phyloP scores from a whole-genome alignment of 2,329 filamentous ascomycete species.

The Aureobasidium sp. region DNA sequence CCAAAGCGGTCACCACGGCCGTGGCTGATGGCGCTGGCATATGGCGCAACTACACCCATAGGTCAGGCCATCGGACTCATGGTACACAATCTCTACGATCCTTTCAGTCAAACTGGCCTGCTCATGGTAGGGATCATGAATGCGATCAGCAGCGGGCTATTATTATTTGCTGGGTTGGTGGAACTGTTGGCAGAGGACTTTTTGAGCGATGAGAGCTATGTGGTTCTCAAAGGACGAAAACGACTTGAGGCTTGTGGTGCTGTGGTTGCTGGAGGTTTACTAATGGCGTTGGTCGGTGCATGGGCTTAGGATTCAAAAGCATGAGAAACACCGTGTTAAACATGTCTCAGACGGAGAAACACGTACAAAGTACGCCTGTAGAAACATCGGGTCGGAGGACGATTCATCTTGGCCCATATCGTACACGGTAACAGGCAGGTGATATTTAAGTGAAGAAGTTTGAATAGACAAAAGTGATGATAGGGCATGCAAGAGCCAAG shows the following conservation, averaged over 20 bases:
- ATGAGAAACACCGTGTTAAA: neutral
- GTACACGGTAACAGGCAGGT: neutral
- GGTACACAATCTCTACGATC: constrained; percentile 46
- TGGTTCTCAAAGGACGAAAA: constrained; percentile 49
- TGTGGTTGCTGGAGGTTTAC: constrained; percentile 51
- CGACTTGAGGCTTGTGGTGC: constrained; percentile 56
- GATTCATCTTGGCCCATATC: neutral
- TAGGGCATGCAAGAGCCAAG: neutral
- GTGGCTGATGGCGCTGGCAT: constrained; percentile 60
- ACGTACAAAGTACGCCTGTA: neutral
- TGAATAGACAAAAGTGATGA: neutral
- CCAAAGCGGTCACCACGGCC: constrained; percentile 65
- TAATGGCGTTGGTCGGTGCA: constrained; percentile 63
- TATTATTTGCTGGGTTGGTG: constrained; percentile 45
- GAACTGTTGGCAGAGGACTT: constrained; percentile 47
- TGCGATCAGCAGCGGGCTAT: constrained; percentile 41
- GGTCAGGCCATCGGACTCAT: constrained; percentile 45
- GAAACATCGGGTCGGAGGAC: neutral
- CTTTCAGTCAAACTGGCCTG: constrained; percentile 40
- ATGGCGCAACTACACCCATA: constrained; percentile 51
- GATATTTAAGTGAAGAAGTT: neutral
- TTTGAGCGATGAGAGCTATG: constrained; percentile 58
- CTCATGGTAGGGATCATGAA: constrained; percentile 47
- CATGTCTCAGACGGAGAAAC: neutral
- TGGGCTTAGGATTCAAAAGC: constrained; percentile 44